These are phyloP conservation scores for Porodaedalea pini DNA, from an alignment of 1,284 basidiomycete genomes.

Conservation along the genomic window DNA sequence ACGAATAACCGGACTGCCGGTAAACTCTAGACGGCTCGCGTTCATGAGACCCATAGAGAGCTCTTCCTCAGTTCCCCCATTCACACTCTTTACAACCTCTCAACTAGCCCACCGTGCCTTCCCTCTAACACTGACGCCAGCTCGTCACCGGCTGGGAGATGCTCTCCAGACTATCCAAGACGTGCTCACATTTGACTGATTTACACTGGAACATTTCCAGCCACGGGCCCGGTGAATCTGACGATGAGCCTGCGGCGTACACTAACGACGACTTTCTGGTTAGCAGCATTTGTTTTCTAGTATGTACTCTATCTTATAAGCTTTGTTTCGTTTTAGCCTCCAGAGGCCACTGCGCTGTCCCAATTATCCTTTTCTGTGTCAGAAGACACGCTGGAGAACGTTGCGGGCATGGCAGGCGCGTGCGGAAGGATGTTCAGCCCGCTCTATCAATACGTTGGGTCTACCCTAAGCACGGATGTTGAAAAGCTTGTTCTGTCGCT, in stretches of 20 bases:
- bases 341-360: constrained; percentile 11
- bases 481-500: constrained; percentile 29
- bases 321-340: not conserved
- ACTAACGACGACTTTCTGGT: constrained; percentile 1
- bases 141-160: constrained; percentile 12
- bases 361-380: constrained; percentile 9
- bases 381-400: constrained; percentile 16
- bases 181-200: constrained; percentile 7
- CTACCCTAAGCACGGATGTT: constrained; percentile 29
- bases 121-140: not conserved
- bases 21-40: not conserved
- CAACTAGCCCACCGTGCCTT: not conserved
- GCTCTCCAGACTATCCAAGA: constrained; percentile 16
- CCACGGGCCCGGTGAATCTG: not conserved
- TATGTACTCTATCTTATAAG: not conserved
- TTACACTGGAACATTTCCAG: not conserved
- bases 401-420: constrained; percentile 26
- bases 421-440: constrained; percentile 30
- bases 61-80: not conserved
- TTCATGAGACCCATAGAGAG: not conserved
- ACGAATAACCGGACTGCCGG: constrained; percentile 5
- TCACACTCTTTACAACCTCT: not conserved
- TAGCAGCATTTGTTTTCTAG: not conserved
- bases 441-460: constrained; percentile 26
- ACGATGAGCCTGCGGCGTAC: not conserved